These are phyloP conservation scores for Aspergillus fijiensis DNA, from an alignment of 2,329 filamentous ascomycete genomes.

Conservation along the genomic window DNA sequence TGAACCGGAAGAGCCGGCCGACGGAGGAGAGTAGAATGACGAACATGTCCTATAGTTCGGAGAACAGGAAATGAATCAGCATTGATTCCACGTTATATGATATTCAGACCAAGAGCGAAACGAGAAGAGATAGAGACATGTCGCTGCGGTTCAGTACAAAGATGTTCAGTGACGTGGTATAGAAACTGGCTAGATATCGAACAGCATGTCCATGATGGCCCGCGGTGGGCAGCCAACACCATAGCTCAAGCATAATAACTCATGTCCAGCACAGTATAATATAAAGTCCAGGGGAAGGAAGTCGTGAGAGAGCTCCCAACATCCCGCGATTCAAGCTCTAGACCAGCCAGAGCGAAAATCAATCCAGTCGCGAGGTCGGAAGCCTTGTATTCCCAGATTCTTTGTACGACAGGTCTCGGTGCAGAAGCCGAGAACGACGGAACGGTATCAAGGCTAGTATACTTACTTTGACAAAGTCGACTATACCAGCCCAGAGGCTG, in stretches of 20 bases:
- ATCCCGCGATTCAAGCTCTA: conserved; percentile 13
- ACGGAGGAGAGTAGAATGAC: conserved; percentile 49
- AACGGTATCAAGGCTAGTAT: conserved; percentile 40
- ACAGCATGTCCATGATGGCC: not conserved
- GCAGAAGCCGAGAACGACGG: conserved; percentile 28
- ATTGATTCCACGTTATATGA: conserved; percentile 3
- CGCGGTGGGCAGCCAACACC: not conserved
- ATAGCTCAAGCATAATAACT: not conserved
- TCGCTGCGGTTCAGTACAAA: not conserved
- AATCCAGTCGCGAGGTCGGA: conserved; percentile 39
- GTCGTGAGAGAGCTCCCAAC: conserved; percentile 4
- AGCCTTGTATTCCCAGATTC: conserved; percentile 25
- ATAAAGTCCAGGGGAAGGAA: conserved; percentile 9
- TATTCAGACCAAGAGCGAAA: not conserved
- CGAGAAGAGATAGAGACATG: not conserved
- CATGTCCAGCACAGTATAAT: not conserved
- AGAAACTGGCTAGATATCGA: not conserved
- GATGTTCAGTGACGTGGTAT: not conserved
- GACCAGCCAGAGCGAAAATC: conserved; percentile 28
- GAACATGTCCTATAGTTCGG: conserved; percentile 43
- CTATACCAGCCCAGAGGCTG: conserved; percentile 84
- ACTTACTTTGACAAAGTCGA: conserved; percentile 78
- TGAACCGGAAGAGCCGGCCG: conserved; percentile 39
- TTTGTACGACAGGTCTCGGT: conserved; percentile 23
- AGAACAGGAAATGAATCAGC: conserved; percentile 9